These are phyloP conservation scores for Arachnopeziza araneosa DNA, from an alignment of 2,329 filamentous ascomycete genomes.

Conservation along the genomic window DNA sequence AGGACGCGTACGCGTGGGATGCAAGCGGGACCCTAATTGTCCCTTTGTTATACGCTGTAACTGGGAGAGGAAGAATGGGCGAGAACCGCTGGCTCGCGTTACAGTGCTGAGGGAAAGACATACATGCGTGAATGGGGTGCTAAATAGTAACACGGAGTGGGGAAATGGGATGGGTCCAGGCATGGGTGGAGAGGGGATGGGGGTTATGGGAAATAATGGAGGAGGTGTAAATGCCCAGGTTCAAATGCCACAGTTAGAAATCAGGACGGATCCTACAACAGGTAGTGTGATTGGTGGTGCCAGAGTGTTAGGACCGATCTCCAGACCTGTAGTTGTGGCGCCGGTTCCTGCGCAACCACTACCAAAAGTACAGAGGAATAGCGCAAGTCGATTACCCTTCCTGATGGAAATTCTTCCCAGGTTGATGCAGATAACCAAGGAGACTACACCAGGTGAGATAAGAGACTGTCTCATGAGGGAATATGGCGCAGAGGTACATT, in stretches of 20 bases:
- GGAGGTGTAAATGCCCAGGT: constrained; percentile 2
- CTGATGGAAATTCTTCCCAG: constrained; percentile 54
- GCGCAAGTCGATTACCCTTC: constrained; percentile 41
- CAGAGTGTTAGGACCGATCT: constrained; percentile 23
- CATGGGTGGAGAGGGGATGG: constrained; percentile 4
- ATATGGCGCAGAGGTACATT: constrained; percentile 29
- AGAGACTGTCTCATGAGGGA: constrained; percentile 46
- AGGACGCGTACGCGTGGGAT: constrained; percentile 30
- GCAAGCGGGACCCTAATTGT: constrained; percentile 29
- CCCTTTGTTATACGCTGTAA: constrained; percentile 31
- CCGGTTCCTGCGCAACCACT: constrained; percentile 23
- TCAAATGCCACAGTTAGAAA: constrained; percentile 15
- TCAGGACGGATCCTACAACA: constrained; percentile 23
- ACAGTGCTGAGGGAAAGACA: constrained; percentile 29
- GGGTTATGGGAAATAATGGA: neutral
- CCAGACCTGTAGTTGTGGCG: neutral
- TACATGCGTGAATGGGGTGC: constrained; percentile 28
- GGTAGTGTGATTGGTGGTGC: constrained; percentile 28
- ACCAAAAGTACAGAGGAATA: constrained; percentile 30
- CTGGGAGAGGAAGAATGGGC: constrained; percentile 28
- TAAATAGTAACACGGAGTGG: constrained; percentile 8
- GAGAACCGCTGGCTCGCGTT: constrained; percentile 27
- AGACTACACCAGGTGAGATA: constrained; percentile 55
- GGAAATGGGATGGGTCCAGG: neutral
- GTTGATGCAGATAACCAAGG: constrained; percentile 51